Evolutionary conservation across 345 rosid genomes (phyloP).

Genomic region (Moricandia moricandioides): DNA sequence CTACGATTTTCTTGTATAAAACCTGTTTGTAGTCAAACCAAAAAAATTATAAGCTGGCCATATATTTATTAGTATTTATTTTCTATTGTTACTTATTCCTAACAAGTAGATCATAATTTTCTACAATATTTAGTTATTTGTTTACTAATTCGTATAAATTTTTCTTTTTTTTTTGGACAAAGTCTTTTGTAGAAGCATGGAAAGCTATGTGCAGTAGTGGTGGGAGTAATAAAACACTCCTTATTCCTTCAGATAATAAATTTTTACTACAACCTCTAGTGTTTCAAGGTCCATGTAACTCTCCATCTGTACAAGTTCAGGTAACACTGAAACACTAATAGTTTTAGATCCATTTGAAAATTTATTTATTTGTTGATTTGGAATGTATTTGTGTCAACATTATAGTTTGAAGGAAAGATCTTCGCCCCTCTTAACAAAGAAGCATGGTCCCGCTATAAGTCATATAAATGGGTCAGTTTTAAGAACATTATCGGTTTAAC

Average conservation of each 20-base stretch:
- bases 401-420: slow-evolving; percentile 13
- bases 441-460: slow-evolving; percentile 4
- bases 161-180: neutral
- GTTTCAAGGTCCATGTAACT: slow-evolving; percentile 52
- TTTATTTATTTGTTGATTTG: neutral
- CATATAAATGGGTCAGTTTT: neutral
- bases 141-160: neutral
- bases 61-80: neutral
- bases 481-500: neutral
- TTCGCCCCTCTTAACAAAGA: slow-evolving; percentile 14
- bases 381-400: neutral
- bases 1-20: neutral
- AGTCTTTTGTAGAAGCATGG: slow-evolving; percentile 57
- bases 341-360: neutral
- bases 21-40: neutral
- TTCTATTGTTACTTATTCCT: neutral
- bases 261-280: slow-evolving; percentile 43
- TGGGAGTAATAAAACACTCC: neutral
- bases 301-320: slow-evolving; percentile 30
- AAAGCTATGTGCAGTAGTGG: slow-evolving; percentile 29
- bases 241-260: slow-evolving; percentile 36
- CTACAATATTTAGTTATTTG: neutral
- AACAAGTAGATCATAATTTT: neutral
- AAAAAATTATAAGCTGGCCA: neutral
- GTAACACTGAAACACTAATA: slow-evolving; percentile 23